Base-by-base conservation (phyloP, 108 stramenopile species). In the Nitzschia palea region DNA sequence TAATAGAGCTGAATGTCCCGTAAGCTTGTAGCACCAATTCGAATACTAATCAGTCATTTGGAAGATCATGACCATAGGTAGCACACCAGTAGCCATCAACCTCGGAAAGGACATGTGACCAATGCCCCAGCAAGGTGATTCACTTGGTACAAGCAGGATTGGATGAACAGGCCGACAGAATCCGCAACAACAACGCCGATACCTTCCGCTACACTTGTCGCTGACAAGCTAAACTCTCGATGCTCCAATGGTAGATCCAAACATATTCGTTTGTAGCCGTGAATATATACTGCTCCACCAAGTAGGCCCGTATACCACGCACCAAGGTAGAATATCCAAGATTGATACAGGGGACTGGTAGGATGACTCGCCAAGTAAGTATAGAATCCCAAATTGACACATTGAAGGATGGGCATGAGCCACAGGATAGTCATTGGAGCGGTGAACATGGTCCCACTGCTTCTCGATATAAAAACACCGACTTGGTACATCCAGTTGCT, bases 201-300 rank as follows among this genome's bases (percentile, higher is more conserved):
- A 9, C 71, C 56, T 52, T 90, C 90, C 10, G 88, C 90, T 1
- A 86, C 80, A 53, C 82, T 74, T n/a, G 84, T 86, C 23, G 80
- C 71, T 28, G 66, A 59, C 52, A 95, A 67, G 14, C 88, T 85
- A 65, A 95, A 86, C 63, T 95, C 94, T 55, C 76, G 57, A 37
- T 76, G 56, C 36, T 70, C 68, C 54, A 60, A 44, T 4, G 85
- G 80, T n/a, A 90, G 26, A 48, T 86, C 89, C 6, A 44, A 26
- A 37, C 77, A 77, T 15, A 94, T 86, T 28, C 86, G 60, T 12
- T 66, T 68, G 58, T 83, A 90, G 14, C 82, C 89, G 54, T 92
- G 82, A 2, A 91, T 84, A 62, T 95, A 95, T 27, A 91, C 87
- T 23, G 71, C 82, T 14, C 90, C 94, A 26, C 94, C 94, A 18